These are phyloP conservation scores for Kodamaea arcana DNA, from an alignment of 1,139 yeast species.

Conservation along the genomic window DNA sequence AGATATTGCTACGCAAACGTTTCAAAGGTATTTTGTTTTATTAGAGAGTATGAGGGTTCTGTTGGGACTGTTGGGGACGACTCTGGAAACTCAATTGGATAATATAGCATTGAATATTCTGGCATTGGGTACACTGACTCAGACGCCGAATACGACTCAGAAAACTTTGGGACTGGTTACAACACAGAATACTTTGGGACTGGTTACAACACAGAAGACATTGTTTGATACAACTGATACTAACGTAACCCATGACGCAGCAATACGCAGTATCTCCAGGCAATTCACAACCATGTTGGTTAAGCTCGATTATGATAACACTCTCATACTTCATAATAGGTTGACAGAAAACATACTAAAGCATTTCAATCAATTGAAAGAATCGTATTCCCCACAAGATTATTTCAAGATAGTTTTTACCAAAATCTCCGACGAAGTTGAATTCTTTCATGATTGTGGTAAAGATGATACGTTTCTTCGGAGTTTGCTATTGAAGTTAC, in stretches of 20 bases:
- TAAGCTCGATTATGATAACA: constrained; percentile 19
- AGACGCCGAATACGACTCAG: too few relatives aligned
- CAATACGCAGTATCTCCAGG: too few relatives aligned
- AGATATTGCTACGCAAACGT: constrained; percentile 1
- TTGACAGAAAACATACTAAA: constrained; percentile 15
- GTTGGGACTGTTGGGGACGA: background rate
- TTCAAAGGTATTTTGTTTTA: constrained; percentile 8
- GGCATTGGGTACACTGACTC: too few relatives aligned
- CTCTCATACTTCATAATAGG: constrained; percentile 15
- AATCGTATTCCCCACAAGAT: constrained; percentile 14
- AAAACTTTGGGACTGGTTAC: too few relatives aligned
- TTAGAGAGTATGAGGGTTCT: constrained; percentile 6
- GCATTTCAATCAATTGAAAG: constrained; percentile 16
- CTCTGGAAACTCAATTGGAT: too few relatives aligned
- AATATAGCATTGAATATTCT: too few relatives aligned
- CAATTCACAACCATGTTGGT: constrained; percentile 18
- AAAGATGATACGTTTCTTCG: constrained; percentile 18
- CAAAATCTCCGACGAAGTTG: constrained; percentile 12
- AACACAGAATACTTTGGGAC: too few relatives aligned
- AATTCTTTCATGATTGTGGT: constrained; percentile 19
- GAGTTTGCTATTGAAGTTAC: constrained; percentile 19
- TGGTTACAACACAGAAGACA: too few relatives aligned
- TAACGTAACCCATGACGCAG: too few relatives aligned
- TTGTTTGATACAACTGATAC: too few relatives aligned
- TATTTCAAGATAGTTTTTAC: constrained; percentile 18